Base-by-base conservation (phyloP, 208 protist species). In the Strigomonas oncopelti region DNA sequence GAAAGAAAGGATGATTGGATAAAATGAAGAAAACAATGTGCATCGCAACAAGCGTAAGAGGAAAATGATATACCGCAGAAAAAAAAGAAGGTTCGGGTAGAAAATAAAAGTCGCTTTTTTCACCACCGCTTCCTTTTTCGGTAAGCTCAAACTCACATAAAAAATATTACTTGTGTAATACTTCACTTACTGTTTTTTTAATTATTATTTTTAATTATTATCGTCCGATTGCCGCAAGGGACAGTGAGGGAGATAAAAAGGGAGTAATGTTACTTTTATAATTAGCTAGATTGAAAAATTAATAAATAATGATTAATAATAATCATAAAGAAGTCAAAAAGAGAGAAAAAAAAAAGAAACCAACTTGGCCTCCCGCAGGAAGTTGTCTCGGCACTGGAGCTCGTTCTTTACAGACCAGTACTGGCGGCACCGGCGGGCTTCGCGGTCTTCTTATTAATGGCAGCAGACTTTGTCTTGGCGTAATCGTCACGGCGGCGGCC, bases 401-500 rank as follows among this genome's bases (percentile, higher is more conserved):
- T 75, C 59, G n/a, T 13, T 55, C 18, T 48, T 72, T 93, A 96
- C 83, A 96, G 75, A 62, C 91, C 91, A 48, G 91, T 96, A 78
- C 87, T 93, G 38, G 88, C 88, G 7, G 91, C 88, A 71, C 91
- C 91, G 22, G 77, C 84, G 46, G 91, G 88, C 76, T 94, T 96
- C 53, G 74, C 66, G 34, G 81, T 84, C 67, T 91, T 77, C 85
- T 94, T 96, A 70, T 77, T 94, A 57, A 77, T 62, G 51, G 83
- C 81, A 56, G 78, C 58, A 13, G 71, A 71, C 72, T 83, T 84
- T 8, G 61, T 46, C 78, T 92, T 92, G 62, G 78, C 78, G 81
- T 94, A 96, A 79, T 96, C 91, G 69, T 96, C 91, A 46, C 88
- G 86, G 74, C 87, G 87, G 72, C 88, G 88, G 71, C 91, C 91